Conservation (phyloP, 495 filamentous ascomycete species). For the Durotheca rogersii region DNA sequence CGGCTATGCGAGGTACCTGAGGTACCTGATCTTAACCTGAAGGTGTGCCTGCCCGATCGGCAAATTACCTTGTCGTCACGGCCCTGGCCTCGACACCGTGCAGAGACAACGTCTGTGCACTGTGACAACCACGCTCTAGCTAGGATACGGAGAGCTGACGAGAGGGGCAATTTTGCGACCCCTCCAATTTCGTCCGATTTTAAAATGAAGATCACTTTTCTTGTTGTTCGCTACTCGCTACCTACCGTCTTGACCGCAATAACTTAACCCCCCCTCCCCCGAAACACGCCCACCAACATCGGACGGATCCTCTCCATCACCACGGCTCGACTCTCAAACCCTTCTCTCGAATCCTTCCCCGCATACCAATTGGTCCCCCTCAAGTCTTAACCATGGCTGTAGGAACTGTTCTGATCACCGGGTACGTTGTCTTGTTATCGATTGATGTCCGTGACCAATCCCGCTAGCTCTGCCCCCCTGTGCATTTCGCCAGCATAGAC, state of each 20-base stretch:
- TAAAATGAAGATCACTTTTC: constrained; percentile 24
- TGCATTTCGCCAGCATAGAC: no score
- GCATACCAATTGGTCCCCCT: constrained; percentile 17
- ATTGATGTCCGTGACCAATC: no score
- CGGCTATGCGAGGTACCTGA: neutral
- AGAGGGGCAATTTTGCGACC: constrained; percentile 25
- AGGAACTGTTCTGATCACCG: constrained; percentile 86
- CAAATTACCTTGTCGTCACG: constrained; percentile 5
- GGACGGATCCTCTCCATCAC: neutral
- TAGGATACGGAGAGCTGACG: constrained; percentile 5
- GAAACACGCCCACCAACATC: constrained; percentile 2
- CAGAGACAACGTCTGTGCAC: neutral
- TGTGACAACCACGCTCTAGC: neutral
- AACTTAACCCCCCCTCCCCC: no score
- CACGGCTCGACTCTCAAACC: neutral
- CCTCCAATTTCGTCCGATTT: constrained; percentile 33
- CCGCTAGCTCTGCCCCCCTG: no score
- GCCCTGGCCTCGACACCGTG: neutral
- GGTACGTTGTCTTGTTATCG: constrained; percentile 66
- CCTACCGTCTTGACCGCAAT: constrained; percentile 20
- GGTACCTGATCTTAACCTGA: constrained; percentile 14
- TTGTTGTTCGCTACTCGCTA: neutral
- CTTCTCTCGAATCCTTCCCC: neutral
- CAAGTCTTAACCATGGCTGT: constrained; percentile 61
- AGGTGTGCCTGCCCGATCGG: neutral